These are phyloP conservation scores for Phytophthora capsici DNA, from an alignment of 352 stramenopile species.

Conservation along the genomic window DNA sequence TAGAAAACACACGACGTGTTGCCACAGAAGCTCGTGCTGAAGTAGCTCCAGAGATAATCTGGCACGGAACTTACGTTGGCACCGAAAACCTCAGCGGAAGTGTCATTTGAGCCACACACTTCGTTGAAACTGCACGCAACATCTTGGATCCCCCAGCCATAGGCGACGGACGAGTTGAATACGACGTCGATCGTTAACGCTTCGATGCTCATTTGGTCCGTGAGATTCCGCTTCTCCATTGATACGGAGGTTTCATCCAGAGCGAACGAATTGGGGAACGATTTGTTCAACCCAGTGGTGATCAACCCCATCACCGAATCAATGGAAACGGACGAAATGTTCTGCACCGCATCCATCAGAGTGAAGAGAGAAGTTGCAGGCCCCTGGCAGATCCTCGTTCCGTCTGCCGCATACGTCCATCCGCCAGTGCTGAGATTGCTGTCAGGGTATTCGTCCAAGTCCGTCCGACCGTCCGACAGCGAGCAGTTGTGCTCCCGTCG, in stretches of 20 bases:
- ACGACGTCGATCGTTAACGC: slow-evolving; percentile 38
- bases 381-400: slow-evolving; percentile 48
- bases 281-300: slow-evolving; percentile 35
- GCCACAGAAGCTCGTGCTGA: slow-evolving; percentile 39
- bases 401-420: slow-evolving; percentile 40
- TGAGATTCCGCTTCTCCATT: slow-evolving; percentile 32
- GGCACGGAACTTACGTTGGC: slow-evolving; percentile 10
- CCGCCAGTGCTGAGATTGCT: slow-evolving; percentile 13
- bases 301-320: slow-evolving; percentile 31
- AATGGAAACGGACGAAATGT: slow-evolving; percentile 17
- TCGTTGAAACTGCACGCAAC: slow-evolving; percentile 14
- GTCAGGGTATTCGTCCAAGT: slow-evolving; percentile 27
- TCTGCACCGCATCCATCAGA: slow-evolving; percentile 30
- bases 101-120: slow-evolving; percentile 14
- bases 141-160: slow-evolving; percentile 25
- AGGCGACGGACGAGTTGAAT: slow-evolving; percentile 24
- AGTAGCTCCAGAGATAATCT: slow-evolving; percentile 36
- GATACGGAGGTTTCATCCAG: slow-evolving; percentile 34
- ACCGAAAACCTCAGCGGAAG: slow-evolving; percentile 3
- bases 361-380: slow-evolving; percentile 42
- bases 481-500: slow-evolving; percentile 46
- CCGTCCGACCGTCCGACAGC: slow-evolving; percentile 38
- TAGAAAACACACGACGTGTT: slow-evolving; percentile 42
- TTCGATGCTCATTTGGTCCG: slow-evolving; percentile 35
- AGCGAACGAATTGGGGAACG: slow-evolving; percentile 31